A percentile compares a stretch with the other conserved stretches of the same genome.
Conservation (phyloP, 768 basidiomycete genomes). For the Baorangia bicolor region DNA sequence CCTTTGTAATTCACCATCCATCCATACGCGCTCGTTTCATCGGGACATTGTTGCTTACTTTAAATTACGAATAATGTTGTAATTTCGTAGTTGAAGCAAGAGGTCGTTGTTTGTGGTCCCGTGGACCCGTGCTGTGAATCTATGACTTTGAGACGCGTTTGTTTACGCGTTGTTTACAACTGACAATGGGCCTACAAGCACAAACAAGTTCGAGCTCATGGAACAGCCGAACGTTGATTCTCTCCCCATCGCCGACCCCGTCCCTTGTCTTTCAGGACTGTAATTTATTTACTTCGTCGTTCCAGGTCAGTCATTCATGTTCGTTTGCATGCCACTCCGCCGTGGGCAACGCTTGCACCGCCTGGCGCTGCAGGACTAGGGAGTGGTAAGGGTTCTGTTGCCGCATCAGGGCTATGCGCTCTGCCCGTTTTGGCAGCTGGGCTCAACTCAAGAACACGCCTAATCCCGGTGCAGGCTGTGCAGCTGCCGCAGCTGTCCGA, state of each 20-base stretch:
- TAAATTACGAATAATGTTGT: constrained; percentile 2
- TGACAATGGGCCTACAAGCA: constrained; percentile 27
- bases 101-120: too few relatives aligned
- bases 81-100: neutral
- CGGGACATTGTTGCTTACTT: neutral
- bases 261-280: constrained; percentile 17
- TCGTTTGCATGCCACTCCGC: constrained; percentile 17
- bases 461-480: constrained; percentile 29
- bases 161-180: constrained; percentile 33
- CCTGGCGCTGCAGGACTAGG: constrained; percentile 28
- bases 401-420: constrained; percentile 75
- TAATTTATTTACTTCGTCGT: constrained; percentile 27
- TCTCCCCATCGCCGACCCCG: constrained; percentile 17
- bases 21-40: neutral
- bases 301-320: constrained; percentile 19
- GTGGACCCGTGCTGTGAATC: constrained; percentile 25
- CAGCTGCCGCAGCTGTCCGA: constrained; percentile 24
- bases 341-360: constrained; percentile 36
- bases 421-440: constrained; percentile 74
- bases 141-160: constrained; percentile 21
- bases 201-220: constrained; percentile 40
- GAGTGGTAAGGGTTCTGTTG: constrained; percentile 57
- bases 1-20: neutral
- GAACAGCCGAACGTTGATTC: constrained; percentile 11
- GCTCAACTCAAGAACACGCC: constrained; percentile 50